Conservation (phyloP, 441 rosid genomes). For the Isatis lusitanica region DNA sequence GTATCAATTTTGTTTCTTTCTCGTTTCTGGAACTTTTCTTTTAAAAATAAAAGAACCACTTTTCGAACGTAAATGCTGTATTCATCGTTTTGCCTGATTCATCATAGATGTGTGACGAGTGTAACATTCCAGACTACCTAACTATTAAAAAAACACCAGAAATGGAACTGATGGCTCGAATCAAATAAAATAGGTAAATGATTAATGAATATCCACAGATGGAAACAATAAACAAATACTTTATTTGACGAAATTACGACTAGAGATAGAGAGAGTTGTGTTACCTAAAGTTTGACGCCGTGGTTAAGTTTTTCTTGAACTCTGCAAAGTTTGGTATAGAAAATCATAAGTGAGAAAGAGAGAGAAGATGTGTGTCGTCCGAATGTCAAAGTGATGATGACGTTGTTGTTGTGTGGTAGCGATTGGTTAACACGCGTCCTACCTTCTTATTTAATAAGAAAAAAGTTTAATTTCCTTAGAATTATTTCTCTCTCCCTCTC, state of each 20-base stretch:
- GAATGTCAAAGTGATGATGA: constrained; percentile 18
- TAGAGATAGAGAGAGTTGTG: not conserved
- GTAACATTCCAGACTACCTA: not conserved
- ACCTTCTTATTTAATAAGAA: not conserved
- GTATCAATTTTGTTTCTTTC: not conserved
- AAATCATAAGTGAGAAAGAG: not conserved
- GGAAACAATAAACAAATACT: not conserved
- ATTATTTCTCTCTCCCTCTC: not conserved
- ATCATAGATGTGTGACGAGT: constrained; percentile 4
- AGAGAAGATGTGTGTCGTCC: not conserved
- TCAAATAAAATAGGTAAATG: not conserved
- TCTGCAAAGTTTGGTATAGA: not conserved
- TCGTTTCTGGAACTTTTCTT: not conserved
- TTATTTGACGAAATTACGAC: not conserved
- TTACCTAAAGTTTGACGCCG: not conserved
- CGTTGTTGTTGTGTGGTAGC: not conserved
- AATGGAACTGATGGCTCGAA: not conserved
- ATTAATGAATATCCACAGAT: not conserved
- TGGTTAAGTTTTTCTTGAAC: constrained; percentile 15
- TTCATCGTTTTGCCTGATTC: not conserved
- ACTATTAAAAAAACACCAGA: not conserved
- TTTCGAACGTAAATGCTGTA: not conserved
- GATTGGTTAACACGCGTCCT: constrained; percentile 27
- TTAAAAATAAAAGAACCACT: not conserved
- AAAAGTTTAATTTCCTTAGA: not conserved